A percentile compares a stretch with the other conserved stretches of the same genome.
phyloP scores from a whole-genome alignment of 495 filamentous ascomycete species.

The Hypoxylon perforatum region DNA sequence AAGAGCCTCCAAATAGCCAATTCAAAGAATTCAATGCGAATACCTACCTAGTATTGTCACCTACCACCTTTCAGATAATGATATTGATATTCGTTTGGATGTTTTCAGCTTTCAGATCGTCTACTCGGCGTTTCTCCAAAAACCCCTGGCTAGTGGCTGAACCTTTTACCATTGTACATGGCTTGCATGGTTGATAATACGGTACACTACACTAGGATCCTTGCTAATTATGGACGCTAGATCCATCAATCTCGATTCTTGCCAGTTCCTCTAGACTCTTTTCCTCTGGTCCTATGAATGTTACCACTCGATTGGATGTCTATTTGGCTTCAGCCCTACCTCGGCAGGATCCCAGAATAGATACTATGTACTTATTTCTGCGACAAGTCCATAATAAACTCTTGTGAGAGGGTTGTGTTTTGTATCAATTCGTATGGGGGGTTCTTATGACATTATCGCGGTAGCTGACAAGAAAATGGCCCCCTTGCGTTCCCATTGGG shows the following conservation, averaged over 20 bases:
- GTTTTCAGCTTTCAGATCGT: conserved; percentile 16
- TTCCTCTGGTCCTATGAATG: background rate
- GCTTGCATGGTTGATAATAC: too few relatives aligned
- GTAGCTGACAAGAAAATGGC: conserved; percentile 1
- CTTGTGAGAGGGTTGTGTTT: too few relatives aligned
- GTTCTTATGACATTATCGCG: conserved; percentile 1
- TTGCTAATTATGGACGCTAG: background rate
- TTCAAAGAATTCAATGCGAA: background rate
- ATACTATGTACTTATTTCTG: background rate
- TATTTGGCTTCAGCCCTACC: conserved; percentile 21
- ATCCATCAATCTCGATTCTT: conserved; percentile 18
- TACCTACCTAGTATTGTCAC: background rate
- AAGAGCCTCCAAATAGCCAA: conserved; percentile 1
- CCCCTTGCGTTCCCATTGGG: conserved; percentile 9
- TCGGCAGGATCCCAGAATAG: conserved; percentile 6
- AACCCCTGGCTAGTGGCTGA: background rate
- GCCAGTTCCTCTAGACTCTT: background rate
- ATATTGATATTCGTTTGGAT: background rate
- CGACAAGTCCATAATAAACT: too few relatives aligned
- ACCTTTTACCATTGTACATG: too few relatives aligned
- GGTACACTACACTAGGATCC: background rate
- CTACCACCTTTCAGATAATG: conserved; percentile 3
- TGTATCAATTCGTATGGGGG: too few relatives aligned
- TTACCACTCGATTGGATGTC: background rate
- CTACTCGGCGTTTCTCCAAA: conserved; percentile 11